These are phyloP conservation scores for Trichoderma polysporum DNA, from an alignment of 2,329 filamentous ascomycete genomes.

Conservation along the genomic window DNA sequence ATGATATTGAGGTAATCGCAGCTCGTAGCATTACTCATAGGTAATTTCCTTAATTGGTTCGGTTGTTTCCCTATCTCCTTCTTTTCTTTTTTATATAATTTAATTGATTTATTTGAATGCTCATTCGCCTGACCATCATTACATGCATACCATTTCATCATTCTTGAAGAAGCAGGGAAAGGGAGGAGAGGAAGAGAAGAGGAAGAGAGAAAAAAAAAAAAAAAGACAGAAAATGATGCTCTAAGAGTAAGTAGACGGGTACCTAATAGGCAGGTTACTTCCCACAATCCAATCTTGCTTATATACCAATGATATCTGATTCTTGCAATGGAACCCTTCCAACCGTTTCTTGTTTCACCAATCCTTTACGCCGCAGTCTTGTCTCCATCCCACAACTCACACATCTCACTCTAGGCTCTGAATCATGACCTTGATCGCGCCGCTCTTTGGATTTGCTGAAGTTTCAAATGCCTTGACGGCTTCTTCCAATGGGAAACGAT, in stretches of 20 bases:
- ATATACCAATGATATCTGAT: not conserved
- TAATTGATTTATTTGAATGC: not conserved
- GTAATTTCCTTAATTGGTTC: not conserved
- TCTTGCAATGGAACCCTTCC: not conserved
- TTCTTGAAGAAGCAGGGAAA: not conserved
- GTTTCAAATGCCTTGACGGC: conserved; percentile 88
- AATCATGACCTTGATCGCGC: conserved; percentile 97
- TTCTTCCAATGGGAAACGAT: conserved; percentile 82
- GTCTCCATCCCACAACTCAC: not conserved
- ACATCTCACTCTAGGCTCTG: conserved; percentile 57
- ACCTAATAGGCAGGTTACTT: not conserved
- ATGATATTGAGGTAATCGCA: not conserved
- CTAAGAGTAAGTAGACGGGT: not conserved
- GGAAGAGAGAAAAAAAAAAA: not conserved
- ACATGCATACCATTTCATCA: not conserved
- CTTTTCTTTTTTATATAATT: not conserved
- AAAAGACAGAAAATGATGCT: not conserved
- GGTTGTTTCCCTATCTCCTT: not conserved
- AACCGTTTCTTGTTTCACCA: not conserved
- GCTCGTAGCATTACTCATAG: not conserved
- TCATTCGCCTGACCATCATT: not conserved
- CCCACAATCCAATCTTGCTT: not conserved
- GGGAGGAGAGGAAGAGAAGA: not conserved
- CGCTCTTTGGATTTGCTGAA: conserved; percentile 81
- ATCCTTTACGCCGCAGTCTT: not conserved